Evolutionary conservation across 352 stramenopile genomes (phyloP).

Genomic region (Globisporangium irregulare): DNA sequence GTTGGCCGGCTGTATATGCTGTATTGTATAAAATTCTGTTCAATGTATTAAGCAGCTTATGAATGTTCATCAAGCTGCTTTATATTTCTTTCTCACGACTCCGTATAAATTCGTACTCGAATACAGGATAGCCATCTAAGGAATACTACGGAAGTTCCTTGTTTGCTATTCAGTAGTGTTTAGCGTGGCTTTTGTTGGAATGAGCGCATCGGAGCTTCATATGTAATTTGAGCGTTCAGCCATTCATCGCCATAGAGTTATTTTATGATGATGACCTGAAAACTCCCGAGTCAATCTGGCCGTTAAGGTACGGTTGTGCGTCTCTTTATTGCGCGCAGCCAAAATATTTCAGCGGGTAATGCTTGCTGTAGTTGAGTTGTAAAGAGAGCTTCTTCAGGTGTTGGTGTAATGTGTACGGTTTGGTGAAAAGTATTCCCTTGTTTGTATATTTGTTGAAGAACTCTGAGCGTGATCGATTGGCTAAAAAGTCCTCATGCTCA

Average conservation of each 20-base stretch:
- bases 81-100: too few relatives aligned
- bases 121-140: too few relatives aligned
- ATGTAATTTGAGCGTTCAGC: background rate
- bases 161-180: too few relatives aligned
- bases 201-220: background rate
- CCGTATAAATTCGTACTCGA: too few relatives aligned
- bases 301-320: background rate
- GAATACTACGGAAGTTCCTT: too few relatives aligned
- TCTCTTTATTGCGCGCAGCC: conserved; percentile 1
- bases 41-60: too few relatives aligned
- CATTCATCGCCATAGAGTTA: background rate
- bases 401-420: background rate
- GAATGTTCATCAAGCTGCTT: too few relatives aligned
- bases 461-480: background rate
- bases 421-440: background rate
- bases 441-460: background rate
- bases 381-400: background rate
- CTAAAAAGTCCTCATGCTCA: background rate
- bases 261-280: background rate
- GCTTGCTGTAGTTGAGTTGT: background rate
- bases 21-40: too few relatives aligned
- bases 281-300: background rate
- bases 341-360: background rate
- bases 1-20: too few relatives aligned
- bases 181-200: too few relatives aligned